Percentiles rank a stretch among this genome's conserved stretches.
Evolutionary conservation across 2,329 filamentous ascomycete genomes (phyloP).

Genomic region (Thielaviopsis euricoi): DNA sequence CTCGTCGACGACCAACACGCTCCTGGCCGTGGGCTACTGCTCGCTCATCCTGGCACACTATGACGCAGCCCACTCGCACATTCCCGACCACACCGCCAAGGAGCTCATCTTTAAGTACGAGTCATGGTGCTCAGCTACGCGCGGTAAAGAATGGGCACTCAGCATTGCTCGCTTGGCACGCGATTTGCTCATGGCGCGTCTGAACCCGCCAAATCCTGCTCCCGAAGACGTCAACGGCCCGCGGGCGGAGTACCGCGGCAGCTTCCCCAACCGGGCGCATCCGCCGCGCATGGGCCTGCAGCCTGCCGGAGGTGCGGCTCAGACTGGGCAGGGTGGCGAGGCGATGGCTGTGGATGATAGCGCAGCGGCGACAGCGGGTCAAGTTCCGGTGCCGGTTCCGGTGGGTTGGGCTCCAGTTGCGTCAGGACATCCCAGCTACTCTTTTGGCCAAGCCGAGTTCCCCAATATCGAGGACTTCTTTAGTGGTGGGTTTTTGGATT

Average conservation of each 20-base stretch:
- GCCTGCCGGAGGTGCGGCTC: neutral
- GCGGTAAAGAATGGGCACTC: slow-evolving; percentile 11
- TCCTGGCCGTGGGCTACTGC: slow-evolving; percentile 10
- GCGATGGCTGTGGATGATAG: slow-evolving; percentile 8
- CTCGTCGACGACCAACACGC: slow-evolving; percentile 10
- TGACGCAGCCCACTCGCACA: slow-evolving; percentile 9
- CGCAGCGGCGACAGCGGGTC: neutral
- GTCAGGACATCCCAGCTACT: neutral
- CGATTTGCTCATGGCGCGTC: slow-evolving; percentile 9
- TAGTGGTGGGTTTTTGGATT: slow-evolving; percentile 11
- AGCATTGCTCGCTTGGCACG: slow-evolving; percentile 9
- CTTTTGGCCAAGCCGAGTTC: slow-evolving; percentile 1
- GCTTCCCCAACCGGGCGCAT: slow-evolving; percentile 3
- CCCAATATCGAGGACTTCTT: slow-evolving; percentile 12
- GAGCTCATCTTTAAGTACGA: slow-evolving; percentile 10
- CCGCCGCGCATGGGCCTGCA: neutral
- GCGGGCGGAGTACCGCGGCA: slow-evolving; percentile 3
- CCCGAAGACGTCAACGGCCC: neutral
- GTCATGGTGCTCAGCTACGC: slow-evolving; percentile 8
- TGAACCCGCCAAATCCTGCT: neutral
- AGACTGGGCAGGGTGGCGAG: neutral
- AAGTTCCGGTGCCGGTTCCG: neutral
- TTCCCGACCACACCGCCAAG: slow-evolving; percentile 5
- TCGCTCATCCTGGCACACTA: slow-evolving; percentile 10
- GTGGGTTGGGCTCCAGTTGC: neutral